Percentiles rank a stretch among this genome's conserved stretches.
phyloP scores from a whole-genome alignment of 768 basidiomycete genomes.

The Panellus pusillus region DNA sequence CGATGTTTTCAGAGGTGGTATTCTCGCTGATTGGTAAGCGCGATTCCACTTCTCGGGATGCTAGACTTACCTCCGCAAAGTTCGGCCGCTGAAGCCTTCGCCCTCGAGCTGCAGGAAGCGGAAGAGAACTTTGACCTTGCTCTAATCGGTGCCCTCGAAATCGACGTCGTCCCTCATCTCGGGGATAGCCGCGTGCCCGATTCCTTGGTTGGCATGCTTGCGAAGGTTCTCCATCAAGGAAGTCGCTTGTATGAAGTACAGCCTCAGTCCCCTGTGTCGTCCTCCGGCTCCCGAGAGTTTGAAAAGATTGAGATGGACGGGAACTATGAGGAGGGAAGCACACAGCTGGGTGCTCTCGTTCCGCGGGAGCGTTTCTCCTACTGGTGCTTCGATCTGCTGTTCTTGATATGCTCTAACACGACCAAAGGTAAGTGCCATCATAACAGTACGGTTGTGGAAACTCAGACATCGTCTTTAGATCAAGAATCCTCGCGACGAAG shows the following conservation, averaged over 20 bases:
- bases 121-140: conserved; percentile 87
- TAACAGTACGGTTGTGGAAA: neutral
- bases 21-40: conserved; percentile 81
- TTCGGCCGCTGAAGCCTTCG: conserved; percentile 54
- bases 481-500: conserved; percentile 59
- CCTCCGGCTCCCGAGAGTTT: conserved; percentile 24
- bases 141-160: conserved; percentile 76
- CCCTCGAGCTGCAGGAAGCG: conserved; percentile 63
- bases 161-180: conserved; percentile 75
- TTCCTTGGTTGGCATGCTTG: conserved; percentile 63
- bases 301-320: conserved; percentile 39
- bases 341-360: conserved; percentile 52
- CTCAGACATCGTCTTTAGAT: conserved; percentile 41
- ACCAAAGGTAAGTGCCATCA: conserved; percentile 49
- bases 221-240: conserved; percentile 70
- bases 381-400: conserved; percentile 90
- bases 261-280: conserved; percentile 17
- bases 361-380: conserved; percentile 87
- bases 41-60: neutral
- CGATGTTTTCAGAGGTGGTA: conserved; percentile 78
- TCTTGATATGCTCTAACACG: conserved; percentile 71
- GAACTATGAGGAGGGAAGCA: conserved; percentile 53
- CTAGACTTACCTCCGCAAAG: conserved; percentile 33
- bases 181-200: conserved; percentile 73
- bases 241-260: conserved; percentile 57